Percentiles rank a stretch among this genome's conserved stretches.
Evolutionary conservation across 2,329 filamentous ascomycete species (phyloP).

Genomic region (Lasiodiplodia hormozganensis): DNA sequence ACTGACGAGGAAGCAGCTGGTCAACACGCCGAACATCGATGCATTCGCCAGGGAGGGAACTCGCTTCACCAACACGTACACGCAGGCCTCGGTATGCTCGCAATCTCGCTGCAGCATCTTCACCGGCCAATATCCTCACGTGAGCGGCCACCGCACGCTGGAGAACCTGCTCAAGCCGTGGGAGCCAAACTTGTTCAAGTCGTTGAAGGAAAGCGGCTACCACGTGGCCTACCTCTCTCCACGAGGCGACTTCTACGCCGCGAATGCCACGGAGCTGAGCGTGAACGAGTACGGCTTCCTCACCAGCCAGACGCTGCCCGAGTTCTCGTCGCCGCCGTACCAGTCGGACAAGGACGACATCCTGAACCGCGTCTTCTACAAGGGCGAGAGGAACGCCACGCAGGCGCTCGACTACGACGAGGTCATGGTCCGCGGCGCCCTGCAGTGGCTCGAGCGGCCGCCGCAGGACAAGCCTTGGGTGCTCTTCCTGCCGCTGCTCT

Average conservation of each 20-base stretch:
- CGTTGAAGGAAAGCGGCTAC: conserved; percentile 54
- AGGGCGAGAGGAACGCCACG: conserved; percentile 47
- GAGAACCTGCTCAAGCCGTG: conserved; percentile 58
- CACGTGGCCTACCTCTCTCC: conserved; percentile 57
- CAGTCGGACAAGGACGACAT: conserved; percentile 41
- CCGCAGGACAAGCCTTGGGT: conserved; percentile 53
- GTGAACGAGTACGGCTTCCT: conserved; percentile 56
- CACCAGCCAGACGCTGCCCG: conserved; percentile 43
- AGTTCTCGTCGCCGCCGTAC: conserved; percentile 20
- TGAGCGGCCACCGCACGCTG: conserved; percentile 54
- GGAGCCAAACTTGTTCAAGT: conserved; percentile 57
- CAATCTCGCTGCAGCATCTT: conserved; percentile 58
- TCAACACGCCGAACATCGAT: conserved; percentile 36
- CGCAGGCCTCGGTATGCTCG: conserved; percentile 55
- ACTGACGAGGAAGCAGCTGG: conserved; percentile 35
- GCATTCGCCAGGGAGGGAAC: conserved; percentile 51
- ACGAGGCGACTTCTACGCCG: conserved; percentile 53
- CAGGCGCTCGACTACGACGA: conserved; percentile 56
- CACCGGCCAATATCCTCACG: conserved; percentile 56
- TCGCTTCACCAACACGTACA: conserved; percentile 55
- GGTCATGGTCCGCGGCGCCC: conserved; percentile 49
- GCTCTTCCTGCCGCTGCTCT: conserved; percentile 52
- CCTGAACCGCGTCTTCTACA: conserved; percentile 52
- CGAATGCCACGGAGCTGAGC: conserved; percentile 53
- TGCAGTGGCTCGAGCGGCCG: conserved; percentile 54